Percentiles rank a stretch among this genome's conserved stretches.
phyloP scores from a whole-genome alignment of 2,329 filamentous ascomycete genomes.

The Fusarium burgessii region DNA sequence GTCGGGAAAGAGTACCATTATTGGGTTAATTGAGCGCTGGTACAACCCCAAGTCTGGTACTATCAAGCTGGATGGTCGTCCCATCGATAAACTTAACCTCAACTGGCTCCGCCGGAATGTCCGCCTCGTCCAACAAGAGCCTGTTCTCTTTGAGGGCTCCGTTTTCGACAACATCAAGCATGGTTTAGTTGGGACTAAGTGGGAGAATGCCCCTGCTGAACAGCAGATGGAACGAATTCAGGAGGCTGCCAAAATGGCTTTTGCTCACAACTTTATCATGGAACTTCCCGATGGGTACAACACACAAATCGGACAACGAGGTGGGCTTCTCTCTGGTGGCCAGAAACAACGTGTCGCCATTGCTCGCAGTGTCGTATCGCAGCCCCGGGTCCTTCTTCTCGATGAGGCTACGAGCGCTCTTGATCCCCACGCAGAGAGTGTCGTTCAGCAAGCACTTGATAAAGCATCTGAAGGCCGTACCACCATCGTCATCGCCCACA shows the following conservation, averaged over 20 bases:
- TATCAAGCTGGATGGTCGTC: conserved; percentile 53
- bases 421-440: conserved; percentile 56
- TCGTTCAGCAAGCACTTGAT: conserved; percentile 67
- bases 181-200: conserved; percentile 59
- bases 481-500: conserved; percentile 72
- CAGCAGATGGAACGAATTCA: conserved; percentile 58
- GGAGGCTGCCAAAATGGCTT: conserved; percentile 61
- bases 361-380: conserved; percentile 70
- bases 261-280: conserved; percentile 63
- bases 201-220: conserved; percentile 54
- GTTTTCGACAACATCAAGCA: conserved; percentile 68
- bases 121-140: conserved; percentile 57
- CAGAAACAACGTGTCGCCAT: conserved; percentile 75
- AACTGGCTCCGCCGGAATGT: conserved; percentile 55
- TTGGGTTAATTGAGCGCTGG: conserved; percentile 56
- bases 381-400: conserved; percentile 71
- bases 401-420: conserved; percentile 74
- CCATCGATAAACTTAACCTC: conserved; percentile 52
- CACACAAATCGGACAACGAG: conserved; percentile 71
- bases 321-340: conserved; percentile 73
- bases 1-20: conserved; percentile 56
- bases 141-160: conserved; percentile 58
- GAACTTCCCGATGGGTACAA: conserved; percentile 61
- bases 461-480: conserved; percentile 66
- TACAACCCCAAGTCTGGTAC: conserved; percentile 51